Evolutionary conservation across 2,329 filamentous ascomycete species (phyloP).

Genomic region (Magnaporthales sp.): DNA sequence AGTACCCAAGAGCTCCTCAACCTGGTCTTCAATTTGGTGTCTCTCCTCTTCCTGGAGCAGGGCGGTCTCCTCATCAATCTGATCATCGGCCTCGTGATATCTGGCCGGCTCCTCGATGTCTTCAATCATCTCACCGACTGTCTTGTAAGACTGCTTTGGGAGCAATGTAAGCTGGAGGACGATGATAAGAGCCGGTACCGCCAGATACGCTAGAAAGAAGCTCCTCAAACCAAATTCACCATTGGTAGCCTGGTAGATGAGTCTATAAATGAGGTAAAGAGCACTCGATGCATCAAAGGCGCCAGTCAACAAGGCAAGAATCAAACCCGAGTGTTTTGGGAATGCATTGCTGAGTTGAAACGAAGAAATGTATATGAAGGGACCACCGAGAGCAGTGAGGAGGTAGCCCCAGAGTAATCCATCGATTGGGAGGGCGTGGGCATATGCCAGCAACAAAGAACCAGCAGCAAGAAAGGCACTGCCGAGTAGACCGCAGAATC

Average conservation of each 20-base stretch:
- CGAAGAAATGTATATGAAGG: conserved; percentile 73
- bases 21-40: conserved; percentile 56
- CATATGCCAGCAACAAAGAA: conserved; percentile 64
- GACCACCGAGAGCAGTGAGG: conserved; percentile 68
- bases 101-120: conserved; percentile 50
- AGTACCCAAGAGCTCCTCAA: conserved; percentile 64
- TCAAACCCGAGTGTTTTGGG: conserved; percentile 66
- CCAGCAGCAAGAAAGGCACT: conserved; percentile 60
- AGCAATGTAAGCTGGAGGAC: conserved; percentile 62
- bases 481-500: conserved; percentile 64
- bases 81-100: conserved; percentile 32
- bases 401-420: conserved; percentile 67
- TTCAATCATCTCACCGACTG: conserved; percentile 71
- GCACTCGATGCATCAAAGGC: conserved; percentile 79
- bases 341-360: conserved; percentile 84
- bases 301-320: conserved; percentile 70
- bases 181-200: conserved; percentile 60
- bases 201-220: conserved; percentile 67
- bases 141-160: conserved; percentile 73
- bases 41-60: conserved; percentile 47
- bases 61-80: conserved; percentile 48
- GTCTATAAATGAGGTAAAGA: conserved; percentile 65
- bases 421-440: conserved; percentile 58
- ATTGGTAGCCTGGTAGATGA: conserved; percentile 49
- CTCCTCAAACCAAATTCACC: conserved; percentile 50